A percentile compares a stretch with the other conserved stretches of the same genome.
Evolutionary conservation across 345 rosid species (phyloP).

Genomic region (Salix koriyanagi): DNA sequence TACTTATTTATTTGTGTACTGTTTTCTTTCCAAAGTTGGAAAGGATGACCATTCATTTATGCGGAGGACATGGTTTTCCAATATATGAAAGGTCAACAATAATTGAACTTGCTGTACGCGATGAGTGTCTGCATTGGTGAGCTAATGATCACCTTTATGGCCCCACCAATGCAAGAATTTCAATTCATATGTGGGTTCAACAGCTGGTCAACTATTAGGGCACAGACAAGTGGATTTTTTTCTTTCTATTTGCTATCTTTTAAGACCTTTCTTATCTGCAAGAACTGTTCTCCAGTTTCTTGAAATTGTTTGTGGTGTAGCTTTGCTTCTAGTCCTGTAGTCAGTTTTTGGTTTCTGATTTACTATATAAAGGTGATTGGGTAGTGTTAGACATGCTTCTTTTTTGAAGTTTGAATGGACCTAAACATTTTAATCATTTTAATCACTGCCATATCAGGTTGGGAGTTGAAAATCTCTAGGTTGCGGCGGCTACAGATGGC

Average conservation of each 20-base stretch:
- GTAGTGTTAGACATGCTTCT: not conserved
- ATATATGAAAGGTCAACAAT: not conserved
- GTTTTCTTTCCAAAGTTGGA: not conserved
- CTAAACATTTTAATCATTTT: constrained; percentile 19
- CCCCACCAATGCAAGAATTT: not conserved
- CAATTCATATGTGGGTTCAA: too few species aligned
- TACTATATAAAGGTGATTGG: not conserved
- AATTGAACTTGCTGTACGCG: not conserved
- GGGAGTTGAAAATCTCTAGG: constrained; percentile 78
- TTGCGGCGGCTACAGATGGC: constrained; percentile 77
- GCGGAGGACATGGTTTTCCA: not conserved
- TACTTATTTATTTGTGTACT: not conserved
- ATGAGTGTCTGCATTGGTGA: not conserved
- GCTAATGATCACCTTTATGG: not conserved
- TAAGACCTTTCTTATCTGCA: not conserved
- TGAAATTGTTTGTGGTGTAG: not conserved
- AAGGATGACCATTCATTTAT: not conserved
- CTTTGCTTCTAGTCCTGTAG: not conserved
- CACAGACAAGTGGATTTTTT: not conserved
- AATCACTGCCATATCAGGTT: constrained; percentile 54
- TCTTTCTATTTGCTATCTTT: not conserved
- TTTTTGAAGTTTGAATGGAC: not conserved
- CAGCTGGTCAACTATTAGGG: not conserved
- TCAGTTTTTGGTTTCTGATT: not conserved
- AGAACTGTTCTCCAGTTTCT: not conserved